phyloP scores from a whole-genome alignment of 495 filamentous ascomycete species.

The Aspergillus sclerotioniger region DNA sequence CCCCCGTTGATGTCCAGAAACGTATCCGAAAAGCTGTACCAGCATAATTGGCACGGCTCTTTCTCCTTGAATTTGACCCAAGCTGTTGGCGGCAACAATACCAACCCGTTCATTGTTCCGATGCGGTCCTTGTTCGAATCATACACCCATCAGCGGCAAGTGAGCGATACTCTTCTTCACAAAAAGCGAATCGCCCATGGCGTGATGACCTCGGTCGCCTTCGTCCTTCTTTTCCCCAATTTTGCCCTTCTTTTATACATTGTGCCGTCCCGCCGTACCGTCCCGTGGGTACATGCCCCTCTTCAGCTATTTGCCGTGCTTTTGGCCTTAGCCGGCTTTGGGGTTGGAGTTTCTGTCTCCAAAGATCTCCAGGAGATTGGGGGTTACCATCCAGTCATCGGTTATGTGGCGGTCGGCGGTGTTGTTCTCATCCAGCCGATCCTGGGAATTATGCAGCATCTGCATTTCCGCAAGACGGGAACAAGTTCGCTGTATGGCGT shows the following conservation, averaged over 20 bases:
- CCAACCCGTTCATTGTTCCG: conserved; percentile 56
- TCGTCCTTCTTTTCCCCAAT: conserved; percentile 44
- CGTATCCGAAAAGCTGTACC: conserved; percentile 41
- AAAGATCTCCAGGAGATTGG: conserved; percentile 23
- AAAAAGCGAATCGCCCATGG: conserved; percentile 38
- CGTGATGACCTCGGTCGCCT: conserved; percentile 32
- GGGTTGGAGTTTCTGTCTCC: conserved; percentile 53
- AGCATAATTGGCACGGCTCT: conserved; percentile 53
- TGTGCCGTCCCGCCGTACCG: conserved; percentile 30
- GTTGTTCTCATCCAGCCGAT: conserved; percentile 60
- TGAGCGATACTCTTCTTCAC: conserved; percentile 18
- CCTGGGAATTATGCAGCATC: conserved; percentile 63
- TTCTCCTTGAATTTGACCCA: conserved; percentile 57
- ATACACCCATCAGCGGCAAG: conserved; percentile 14
- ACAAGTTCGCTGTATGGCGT: conserved; percentile 50
- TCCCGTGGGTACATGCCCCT: conserved; percentile 51
- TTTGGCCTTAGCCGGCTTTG: conserved; percentile 58
- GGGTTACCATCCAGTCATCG: conserved; percentile 46
- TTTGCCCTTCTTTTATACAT: conserved; percentile 44
- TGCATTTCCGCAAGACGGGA: conserved; percentile 45
- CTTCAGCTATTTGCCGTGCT: conserved; percentile 55
- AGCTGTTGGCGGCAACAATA: conserved; percentile 51
- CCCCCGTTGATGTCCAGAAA: conserved; percentile 51
- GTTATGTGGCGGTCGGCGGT: conserved; percentile 53
- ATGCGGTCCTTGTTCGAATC: conserved; percentile 9